Percentiles rank a stretch among this genome's conserved stretches.
Conservation (phyloP, 2,329 filamentous ascomycete species). For the Annulohypoxylon truncatum region DNA sequence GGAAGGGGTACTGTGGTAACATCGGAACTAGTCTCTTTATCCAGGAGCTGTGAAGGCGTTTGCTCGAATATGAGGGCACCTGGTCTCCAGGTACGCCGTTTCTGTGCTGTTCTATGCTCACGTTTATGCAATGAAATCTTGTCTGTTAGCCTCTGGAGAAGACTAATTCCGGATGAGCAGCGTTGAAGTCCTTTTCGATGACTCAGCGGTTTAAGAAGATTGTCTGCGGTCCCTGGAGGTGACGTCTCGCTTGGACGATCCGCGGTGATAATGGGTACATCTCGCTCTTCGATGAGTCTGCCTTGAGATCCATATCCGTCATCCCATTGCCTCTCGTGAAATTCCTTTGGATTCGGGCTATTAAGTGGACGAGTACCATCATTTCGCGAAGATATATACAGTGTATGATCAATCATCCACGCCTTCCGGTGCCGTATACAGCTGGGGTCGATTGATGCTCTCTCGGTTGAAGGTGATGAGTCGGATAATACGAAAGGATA, state of each 20-base stretch:
- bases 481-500: conserved; percentile 57
- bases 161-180: conserved; percentile 39
- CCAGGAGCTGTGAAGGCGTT: conserved; percentile 33
- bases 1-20: conserved; percentile 47
- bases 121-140: conserved; percentile 39
- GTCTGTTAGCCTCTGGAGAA: conserved; percentile 41
- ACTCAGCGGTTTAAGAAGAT: conserved; percentile 28
- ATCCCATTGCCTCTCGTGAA: conserved; percentile 58
- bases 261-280: conserved; percentile 41
- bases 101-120: conserved; percentile 39
- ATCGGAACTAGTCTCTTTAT: conserved; percentile 32
- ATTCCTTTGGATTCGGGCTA: conserved; percentile 54
- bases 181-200: conserved; percentile 37
- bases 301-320: conserved; percentile 46
- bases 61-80: conserved; percentile 40
- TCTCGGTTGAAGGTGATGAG: conserved; percentile 46
- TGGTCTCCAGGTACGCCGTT: conserved; percentile 47
- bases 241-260: conserved; percentile 37
- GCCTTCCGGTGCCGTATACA: conserved; percentile 55
- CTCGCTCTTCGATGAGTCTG: conserved; percentile 52
- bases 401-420: conserved; percentile 58
- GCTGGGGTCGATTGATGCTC: conserved; percentile 46
- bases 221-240: conserved; percentile 38
- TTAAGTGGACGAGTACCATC: conserved; percentile 54
- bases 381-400: conserved; percentile 55